Conservation (phyloP, 2,329 filamentous ascomycete species). For the Coccinonectria pachysandricola region DNA sequence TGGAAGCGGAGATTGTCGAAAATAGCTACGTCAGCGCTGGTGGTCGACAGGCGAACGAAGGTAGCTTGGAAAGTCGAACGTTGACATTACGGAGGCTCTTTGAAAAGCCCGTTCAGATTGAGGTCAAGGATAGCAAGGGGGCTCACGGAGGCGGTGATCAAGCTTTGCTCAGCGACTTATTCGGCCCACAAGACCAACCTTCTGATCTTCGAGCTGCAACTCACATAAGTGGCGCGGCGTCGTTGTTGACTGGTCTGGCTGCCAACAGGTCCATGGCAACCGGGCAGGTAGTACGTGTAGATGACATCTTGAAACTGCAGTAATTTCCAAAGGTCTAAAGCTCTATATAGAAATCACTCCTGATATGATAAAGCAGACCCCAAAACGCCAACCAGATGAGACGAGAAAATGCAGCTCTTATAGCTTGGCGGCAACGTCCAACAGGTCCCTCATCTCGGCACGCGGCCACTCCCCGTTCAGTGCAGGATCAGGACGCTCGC, state of each 20-base stretch:
- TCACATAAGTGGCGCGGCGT: constrained; percentile 48
- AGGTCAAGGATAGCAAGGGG: constrained; percentile 40
- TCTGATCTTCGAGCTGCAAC: constrained; percentile 44
- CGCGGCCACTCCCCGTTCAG: constrained; percentile 47
- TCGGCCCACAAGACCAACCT: constrained; percentile 45
- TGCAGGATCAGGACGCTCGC: constrained; percentile 42
- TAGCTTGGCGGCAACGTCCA: constrained; percentile 22
- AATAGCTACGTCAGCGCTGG: constrained; percentile 52
- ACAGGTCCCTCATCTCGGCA: constrained; percentile 45
- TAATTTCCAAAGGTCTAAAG: no score
- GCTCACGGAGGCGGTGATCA: constrained; percentile 52
- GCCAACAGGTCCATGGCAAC: constrained; percentile 48
- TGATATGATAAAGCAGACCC: no score
- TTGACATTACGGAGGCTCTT: constrained; percentile 44
- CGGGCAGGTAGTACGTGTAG: constrained; percentile 44
- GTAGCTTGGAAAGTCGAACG: constrained; percentile 37
- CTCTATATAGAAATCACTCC: no score
- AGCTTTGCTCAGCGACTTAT: constrained; percentile 46
- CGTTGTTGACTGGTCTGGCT: constrained; percentile 49
- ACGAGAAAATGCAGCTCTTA: constrained; percentile 7
- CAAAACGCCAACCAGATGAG: no score
- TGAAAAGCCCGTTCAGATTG: constrained; percentile 44
- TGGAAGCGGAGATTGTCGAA: constrained; percentile 54
- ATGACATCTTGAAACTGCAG: constrained; percentile 38
- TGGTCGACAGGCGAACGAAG: constrained; percentile 45